Evolutionary conservation across 768 basidiomycete genomes (phyloP).

Genomic region (Hortiboletus flavorubellus): DNA sequence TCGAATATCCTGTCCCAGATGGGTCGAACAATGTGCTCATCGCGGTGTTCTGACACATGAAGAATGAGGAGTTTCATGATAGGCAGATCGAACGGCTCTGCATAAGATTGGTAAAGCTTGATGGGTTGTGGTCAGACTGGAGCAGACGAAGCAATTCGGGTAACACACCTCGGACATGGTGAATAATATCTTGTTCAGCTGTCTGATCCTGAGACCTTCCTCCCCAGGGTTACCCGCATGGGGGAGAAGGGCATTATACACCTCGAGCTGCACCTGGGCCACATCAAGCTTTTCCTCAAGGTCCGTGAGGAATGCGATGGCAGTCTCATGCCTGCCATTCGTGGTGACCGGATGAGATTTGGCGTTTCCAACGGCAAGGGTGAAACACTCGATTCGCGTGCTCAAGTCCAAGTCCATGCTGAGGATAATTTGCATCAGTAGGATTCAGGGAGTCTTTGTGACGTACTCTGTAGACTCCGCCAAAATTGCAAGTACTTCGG

Average conservation of each 20-base stretch:
- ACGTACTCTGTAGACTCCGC: constrained; percentile 83
- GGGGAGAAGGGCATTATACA: constrained; percentile 64
- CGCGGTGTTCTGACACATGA: constrained; percentile 90
- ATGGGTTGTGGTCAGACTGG: constrained; percentile 9
- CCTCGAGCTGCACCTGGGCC: constrained; percentile 93
- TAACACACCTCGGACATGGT: constrained; percentile 78
- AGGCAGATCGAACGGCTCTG: constrained; percentile 80
- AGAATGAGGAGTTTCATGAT: constrained; percentile 85
- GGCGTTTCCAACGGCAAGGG: constrained; percentile 91
- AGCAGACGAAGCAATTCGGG: not conserved
- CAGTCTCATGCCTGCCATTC: constrained; percentile 76
- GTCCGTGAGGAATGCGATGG: constrained; percentile 93
- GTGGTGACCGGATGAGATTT: constrained; percentile 88
- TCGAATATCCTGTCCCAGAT: constrained; percentile 91
- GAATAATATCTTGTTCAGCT: constrained; percentile 59
- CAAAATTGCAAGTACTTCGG: constrained; percentile 75
- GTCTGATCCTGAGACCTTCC: constrained; percentile 58
- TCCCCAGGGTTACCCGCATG: constrained; percentile 60
- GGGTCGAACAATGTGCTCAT: constrained; percentile 73
- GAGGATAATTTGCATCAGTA: constrained; percentile 2
- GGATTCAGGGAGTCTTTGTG: not conserved
- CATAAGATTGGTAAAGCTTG: constrained; percentile 86
- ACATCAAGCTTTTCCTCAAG: constrained; percentile 97
- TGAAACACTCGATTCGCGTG: constrained; percentile 84
- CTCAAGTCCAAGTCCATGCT: constrained; percentile 71